Evolutionary conservation across 495 filamentous ascomycete genomes (phyloP), one percentile per base, ranked within the genome.

Genomic region (Zalerion maritima): DNA sequence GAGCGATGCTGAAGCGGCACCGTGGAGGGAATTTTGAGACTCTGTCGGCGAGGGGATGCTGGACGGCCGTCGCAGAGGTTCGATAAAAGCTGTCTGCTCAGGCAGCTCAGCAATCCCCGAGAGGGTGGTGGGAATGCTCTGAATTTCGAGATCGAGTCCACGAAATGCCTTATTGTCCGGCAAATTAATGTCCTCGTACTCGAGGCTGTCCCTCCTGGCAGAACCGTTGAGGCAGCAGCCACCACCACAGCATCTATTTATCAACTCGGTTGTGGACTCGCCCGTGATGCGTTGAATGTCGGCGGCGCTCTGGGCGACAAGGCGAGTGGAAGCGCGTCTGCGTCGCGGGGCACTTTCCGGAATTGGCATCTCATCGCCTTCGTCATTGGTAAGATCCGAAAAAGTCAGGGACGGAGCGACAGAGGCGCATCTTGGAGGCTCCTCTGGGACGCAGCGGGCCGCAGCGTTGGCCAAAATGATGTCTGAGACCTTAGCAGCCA

Each of bases 141-240:
- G 73, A 26, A 96, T 62, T 40, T 77, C 79, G 36, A 96, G 57
- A 13, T 73, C 57, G 13, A 97, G 58, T 34, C 73, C 79, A 28
- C 70, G 66, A 49, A 78, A 97, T 4, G 89, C 89, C 36, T 77
- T 67, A 46, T 94, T 94, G 50, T 81, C 69, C 2, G 84, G 81
- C n/a, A 79, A 58, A 29, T 69, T 60, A n/a, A 73, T 47, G 24
- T 52, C 55, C 31, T 73, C 67, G 24, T 67, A 72, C 24, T 65
- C 54, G 24, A 68, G 47, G 14, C 52, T 57, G 24, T 67, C 54
- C 4, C 59, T 64, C 37, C 63, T 63, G 40, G 73, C 46, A 19
- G 67, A 64, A 28, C 75, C 58, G 29, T 73, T 62, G 43, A 83
- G 67, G 50, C 86, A 94, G 57, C 91, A 94, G 23, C 87, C 86